Conservation (phyloP, 1,139 yeast genomes). For the Saccharomycopsis hybrid region DNA sequence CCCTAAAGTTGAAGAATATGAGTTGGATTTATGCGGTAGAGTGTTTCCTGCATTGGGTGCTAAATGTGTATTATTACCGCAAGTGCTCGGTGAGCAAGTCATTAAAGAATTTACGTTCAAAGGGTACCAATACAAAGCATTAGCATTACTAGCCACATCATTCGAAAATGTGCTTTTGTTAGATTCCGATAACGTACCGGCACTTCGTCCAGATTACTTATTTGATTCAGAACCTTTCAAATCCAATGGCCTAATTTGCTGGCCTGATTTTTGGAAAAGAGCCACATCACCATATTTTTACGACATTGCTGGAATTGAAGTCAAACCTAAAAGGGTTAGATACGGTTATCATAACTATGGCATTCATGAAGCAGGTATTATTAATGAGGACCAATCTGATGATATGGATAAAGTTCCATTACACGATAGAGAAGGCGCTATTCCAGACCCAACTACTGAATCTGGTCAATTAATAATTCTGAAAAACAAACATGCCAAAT, state of each 20-base stretch:
- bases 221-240: conserved; percentile 50
- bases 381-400: conserved; percentile 30
- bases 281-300: conserved; percentile 52
- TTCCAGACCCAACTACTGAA: conserved; percentile 78
- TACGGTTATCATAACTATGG: conserved; percentile 29
- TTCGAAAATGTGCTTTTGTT: conserved; percentile 70
- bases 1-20: conserved; percentile 66
- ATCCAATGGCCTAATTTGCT: conserved; percentile 53
- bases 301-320: conserved; percentile 43
- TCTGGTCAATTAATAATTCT: conserved; percentile 75
- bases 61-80: conserved; percentile 57
- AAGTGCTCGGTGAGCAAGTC: conserved; percentile 45
- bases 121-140: conserved; percentile 75
- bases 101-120: conserved; percentile 43
- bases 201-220: conserved; percentile 47
- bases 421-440: conserved; percentile 62
- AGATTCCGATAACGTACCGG: conserved; percentile 73
- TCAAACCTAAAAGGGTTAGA: conserved; percentile 38
- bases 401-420: conserved; percentile 38
- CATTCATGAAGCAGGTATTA: conserved; percentile 27
- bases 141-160: conserved; percentile 70
- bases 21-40: conserved; percentile 55
- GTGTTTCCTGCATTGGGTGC: conserved; percentile 65
- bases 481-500: conserved; percentile 57
- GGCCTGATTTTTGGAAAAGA: conserved; percentile 69